Conservation (phyloP, 345 rosid species). For the Eutrema yunnanense region DNA sequence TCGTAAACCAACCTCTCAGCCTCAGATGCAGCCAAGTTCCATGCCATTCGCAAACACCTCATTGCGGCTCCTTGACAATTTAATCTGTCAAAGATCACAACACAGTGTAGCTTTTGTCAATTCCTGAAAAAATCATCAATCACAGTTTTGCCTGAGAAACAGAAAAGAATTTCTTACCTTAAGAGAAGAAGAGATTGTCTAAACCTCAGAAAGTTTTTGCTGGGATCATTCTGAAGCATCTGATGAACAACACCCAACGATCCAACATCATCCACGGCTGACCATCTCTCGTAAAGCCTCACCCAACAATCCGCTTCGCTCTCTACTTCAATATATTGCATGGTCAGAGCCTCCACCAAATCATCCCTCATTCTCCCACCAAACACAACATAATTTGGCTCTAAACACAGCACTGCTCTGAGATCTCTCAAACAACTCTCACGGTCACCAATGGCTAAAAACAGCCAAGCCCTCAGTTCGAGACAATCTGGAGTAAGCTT, state of each 20-base stretch:
- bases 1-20: slow-evolving; percentile 82
- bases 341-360: slow-evolving; percentile 50
- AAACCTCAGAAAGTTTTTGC: slow-evolving; percentile 66
- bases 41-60: slow-evolving; percentile 74
- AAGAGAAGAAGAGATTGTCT: slow-evolving; percentile 91
- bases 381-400: slow-evolving; percentile 61
- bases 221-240: slow-evolving; percentile 77
- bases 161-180: slow-evolving; percentile 39
- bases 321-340: slow-evolving; percentile 32
- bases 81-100: slow-evolving; percentile 43
- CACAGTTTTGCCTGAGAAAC: background rate
- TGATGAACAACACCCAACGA: slow-evolving; percentile 82
- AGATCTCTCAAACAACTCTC: slow-evolving; percentile 68
- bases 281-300: slow-evolving; percentile 84
- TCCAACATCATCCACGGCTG: slow-evolving; percentile 89
- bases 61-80: slow-evolving; percentile 91
- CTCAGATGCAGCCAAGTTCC: slow-evolving; percentile 51
- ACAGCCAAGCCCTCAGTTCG: slow-evolving; percentile 85
- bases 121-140: background rate
- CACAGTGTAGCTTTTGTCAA: slow-evolving; percentile 13
- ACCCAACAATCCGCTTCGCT: slow-evolving; percentile 86
- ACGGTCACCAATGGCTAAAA: slow-evolving; percentile 60
- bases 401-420: slow-evolving; percentile 62
- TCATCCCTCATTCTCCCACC: slow-evolving; percentile 48
- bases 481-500: slow-evolving; percentile 71